Base-by-base conservation (phyloP, 148 eudicot species). In the Camellia granthamiana region DNA sequence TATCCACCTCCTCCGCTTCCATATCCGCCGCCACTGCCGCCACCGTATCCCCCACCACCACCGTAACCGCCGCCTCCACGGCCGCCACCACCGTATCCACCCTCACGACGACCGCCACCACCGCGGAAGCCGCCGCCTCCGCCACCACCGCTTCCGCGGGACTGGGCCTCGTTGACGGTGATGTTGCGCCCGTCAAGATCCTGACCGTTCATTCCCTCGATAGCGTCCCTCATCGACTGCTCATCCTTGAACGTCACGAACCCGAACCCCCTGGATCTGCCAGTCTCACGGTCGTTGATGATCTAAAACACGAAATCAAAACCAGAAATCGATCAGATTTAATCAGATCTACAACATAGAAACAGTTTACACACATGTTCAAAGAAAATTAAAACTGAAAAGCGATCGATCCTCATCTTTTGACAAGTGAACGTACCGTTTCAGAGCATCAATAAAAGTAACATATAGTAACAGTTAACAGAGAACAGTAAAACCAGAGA, bases 341-440 rank as follows among this genome's bases (percentile, higher is more conserved):
- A 66, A 4, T 1, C 63, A 84, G 76, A 84, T 78, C 66, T 14
- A 77, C 18, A 15, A 52, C 23, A 66, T 13, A 77, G 2, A 49
- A 47, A 69, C 52, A 43, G 14, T 7, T 74, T 5, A 11, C 55
- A 42, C 19, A 68, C 43, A 0, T 30, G 38, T 30, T 1, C 1
- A 69, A 12, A 46, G 16, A 30, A 30, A 42, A 66, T 0, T 1
- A 4, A 75, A 77, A 69, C 55, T 43, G 6, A 71, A 77, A 81
- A 76, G 79, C 81, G 72, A 88, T 84, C 86, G 85, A 81, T 87
- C 93, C 84, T 86, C 88, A 78, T 82, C 86, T 78, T 83, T 83
- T 72, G 51, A 77, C 55, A 77, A 79, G 86, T 79, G 93, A 86
- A 90, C 98, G 92, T 95, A 95, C 98, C 98, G 95, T 89, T 87